phyloP scores from a whole-genome alignment of 768 basidiomycete species.

The Lactarius sp. region DNA sequence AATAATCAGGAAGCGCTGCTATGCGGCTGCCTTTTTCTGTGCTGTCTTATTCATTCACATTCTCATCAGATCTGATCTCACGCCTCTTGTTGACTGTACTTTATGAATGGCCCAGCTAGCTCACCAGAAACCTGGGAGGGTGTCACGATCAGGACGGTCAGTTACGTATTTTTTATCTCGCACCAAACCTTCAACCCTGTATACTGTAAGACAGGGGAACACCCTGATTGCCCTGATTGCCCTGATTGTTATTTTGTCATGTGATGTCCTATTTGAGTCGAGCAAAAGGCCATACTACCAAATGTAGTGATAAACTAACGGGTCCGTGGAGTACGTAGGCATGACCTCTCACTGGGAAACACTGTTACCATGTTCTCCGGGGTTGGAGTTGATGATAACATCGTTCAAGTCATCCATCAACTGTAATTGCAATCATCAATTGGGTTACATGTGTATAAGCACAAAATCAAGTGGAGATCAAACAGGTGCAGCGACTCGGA shows the following conservation, averaged over 20 bases:
- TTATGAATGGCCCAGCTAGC: not conserved
- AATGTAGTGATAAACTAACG: not conserved
- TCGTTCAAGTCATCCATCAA: no score
- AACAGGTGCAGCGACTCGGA: no score
- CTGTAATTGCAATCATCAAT: not conserved
- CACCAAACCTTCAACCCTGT: no score
- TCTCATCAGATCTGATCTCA: not conserved
- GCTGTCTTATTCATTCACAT: not conserved
- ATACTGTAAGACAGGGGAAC: no score
- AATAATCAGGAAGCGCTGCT: not conserved
- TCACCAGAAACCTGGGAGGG: not conserved
- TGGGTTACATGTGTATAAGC: not conserved
- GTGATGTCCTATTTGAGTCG: not conserved
- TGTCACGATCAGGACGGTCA: not conserved
- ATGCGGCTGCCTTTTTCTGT: not conserved
- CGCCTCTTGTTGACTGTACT: not conserved
- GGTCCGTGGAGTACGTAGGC: not conserved
- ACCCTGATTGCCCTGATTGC: not conserved
- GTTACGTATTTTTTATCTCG: not conserved
- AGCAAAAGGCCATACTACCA: no score
- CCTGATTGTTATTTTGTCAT: not conserved
- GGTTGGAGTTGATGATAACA: no score
- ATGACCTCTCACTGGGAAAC: not conserved
- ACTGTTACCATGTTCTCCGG: not conserved
- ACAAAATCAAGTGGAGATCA: not conserved